phyloP scores from a whole-genome alignment of 1,284 basidiomycete species.

The Ceratobasidium sp. region DNA sequence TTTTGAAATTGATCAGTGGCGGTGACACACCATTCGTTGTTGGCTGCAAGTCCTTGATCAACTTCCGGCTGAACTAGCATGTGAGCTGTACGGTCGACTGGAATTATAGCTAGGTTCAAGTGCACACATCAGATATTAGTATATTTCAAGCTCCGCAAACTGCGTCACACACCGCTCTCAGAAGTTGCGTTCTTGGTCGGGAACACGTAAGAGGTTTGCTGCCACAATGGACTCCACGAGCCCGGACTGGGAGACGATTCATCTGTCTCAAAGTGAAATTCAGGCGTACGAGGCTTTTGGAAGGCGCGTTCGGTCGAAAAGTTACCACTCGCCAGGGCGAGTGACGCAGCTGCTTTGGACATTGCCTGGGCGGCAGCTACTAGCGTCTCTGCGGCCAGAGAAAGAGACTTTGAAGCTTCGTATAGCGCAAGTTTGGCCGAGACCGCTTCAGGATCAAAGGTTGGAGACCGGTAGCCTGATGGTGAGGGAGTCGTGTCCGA shows the following conservation, averaged over 20 bases:
- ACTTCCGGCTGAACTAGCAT: too few species aligned
- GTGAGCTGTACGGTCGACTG: too few species aligned
- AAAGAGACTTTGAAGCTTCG: slow-evolving; percentile 13
- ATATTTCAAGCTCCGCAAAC: background rate
- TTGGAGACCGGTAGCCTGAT: slow-evolving; percentile 13
- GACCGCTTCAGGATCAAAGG: slow-evolving; percentile 3
- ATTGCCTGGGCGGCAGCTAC: slow-evolving; percentile 19
- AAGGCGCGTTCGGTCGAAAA: background rate
- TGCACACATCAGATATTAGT: too few species aligned
- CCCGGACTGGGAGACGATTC: background rate
- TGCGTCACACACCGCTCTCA: background rate
- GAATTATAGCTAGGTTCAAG: too few species aligned
- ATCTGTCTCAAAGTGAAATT: background rate
- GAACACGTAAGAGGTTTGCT: slow-evolving; percentile 10
- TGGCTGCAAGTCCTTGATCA: too few species aligned
- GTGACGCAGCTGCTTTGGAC: slow-evolving; percentile 24
- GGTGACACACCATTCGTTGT: too few species aligned
- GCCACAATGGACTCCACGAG: background rate
- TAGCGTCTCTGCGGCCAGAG: slow-evolving; percentile 7
- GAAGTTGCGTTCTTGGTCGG: background rate
- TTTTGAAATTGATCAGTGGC: too few species aligned
- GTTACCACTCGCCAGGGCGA: background rate
- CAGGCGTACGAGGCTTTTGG: background rate
- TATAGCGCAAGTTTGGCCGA: slow-evolving; percentile 5
- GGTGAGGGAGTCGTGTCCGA: slow-evolving; percentile 38